These are phyloP conservation scores for Plasmodiophora brassicae DNA, from an alignment of 208 protist genomes.

Conservation along the genomic window DNA sequence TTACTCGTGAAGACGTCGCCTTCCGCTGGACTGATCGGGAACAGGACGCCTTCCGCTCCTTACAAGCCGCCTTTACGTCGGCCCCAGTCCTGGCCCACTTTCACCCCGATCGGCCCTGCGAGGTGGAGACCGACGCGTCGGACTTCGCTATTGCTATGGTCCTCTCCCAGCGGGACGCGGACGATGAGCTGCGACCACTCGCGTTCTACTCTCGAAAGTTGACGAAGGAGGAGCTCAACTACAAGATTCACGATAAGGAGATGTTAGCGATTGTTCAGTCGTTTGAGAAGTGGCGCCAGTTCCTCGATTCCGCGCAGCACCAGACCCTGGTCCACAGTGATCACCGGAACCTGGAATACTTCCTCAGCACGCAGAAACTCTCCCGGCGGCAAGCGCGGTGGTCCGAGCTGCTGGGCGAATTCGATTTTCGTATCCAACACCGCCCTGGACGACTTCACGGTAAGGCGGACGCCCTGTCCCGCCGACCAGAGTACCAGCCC, in stretches of 20 bases:
- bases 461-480: no score
- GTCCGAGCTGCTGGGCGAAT: no score
- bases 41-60: not conserved
- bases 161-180: not conserved
- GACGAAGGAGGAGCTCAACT: not conserved
- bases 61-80: not conserved
- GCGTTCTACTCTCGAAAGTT: slow-evolving; percentile 22
- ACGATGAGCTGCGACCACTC: not conserved
- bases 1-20: not conserved
- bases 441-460: no score
- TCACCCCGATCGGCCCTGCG: not conserved
- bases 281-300: not conserved
- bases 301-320: no score
- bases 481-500: no score
- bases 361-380: no score
- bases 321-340: no score
- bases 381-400: no score
- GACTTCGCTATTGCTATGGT: not conserved
- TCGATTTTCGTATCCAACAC: no score
- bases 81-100: not conserved
- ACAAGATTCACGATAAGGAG: slow-evolving; percentile 26
- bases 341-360: no score
- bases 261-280: not conserved
- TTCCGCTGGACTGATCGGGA: not conserved
- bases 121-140: slow-evolving; percentile 3